phyloP scores from a whole-genome alignment of 768 basidiomycete species.

The Lactarius hatsudake region DNA sequence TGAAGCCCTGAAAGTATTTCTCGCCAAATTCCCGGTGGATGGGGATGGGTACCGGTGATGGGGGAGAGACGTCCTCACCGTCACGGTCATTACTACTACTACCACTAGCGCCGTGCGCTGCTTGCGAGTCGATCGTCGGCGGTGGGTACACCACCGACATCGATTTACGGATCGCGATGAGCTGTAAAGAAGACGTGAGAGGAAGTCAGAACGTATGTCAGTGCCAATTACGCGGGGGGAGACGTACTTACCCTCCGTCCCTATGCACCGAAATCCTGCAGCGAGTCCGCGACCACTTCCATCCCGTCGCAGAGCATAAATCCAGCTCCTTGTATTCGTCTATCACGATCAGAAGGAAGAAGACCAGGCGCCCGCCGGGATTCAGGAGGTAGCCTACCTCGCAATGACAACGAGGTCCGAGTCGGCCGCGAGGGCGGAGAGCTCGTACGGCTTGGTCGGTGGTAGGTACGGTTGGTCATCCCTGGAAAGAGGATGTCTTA shows the following conservation, averaged over 20 bases:
- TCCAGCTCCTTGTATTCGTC: slow-evolving; percentile 91
- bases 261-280: slow-evolving; percentile 95
- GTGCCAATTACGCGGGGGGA: not conserved
- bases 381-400: slow-evolving; percentile 67
- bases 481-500: slow-evolving; percentile 32
- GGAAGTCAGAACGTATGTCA: slow-evolving; percentile 1
- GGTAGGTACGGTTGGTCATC: slow-evolving; percentile 77
- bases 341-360: slow-evolving; percentile 90
- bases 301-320: slow-evolving; percentile 83
- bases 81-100: not conserved
- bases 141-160: slow-evolving; percentile 44
- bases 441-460: slow-evolving; percentile 88
- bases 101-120: not conserved
- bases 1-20: slow-evolving; percentile 85
- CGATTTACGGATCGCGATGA: slow-evolving; percentile 86
- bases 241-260: slow-evolving; percentile 70
- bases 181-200: slow-evolving; percentile 39
- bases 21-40: slow-evolving; percentile 88
- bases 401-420: slow-evolving; percentile 64
- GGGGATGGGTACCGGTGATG: slow-evolving; percentile 43
- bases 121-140: slow-evolving; percentile 49
- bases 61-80: too few relatives aligned
- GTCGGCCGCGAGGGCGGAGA: slow-evolving; percentile 77
- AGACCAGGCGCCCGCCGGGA: slow-evolving; percentile 85
- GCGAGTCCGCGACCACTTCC: slow-evolving; percentile 81